Percentiles rank a stretch among this genome's conserved stretches.
Evolutionary conservation across 805 yeast genomes (phyloP).

Genomic region (Candida loeiensis): DNA sequence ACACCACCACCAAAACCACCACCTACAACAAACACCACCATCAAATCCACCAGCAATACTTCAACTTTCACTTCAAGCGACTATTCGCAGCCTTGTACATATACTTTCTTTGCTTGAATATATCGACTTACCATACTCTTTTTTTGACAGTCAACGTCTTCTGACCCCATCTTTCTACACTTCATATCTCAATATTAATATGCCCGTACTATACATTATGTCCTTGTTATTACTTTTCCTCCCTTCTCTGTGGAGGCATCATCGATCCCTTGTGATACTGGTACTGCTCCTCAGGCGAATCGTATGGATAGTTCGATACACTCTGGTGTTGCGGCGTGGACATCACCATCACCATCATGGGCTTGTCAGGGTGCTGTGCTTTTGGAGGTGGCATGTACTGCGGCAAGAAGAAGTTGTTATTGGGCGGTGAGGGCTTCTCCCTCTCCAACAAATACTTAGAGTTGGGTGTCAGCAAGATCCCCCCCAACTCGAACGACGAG

Average conservation of each 20-base stretch:
- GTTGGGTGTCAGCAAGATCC: slow-evolving; percentile 38
- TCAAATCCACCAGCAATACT: too few species aligned
- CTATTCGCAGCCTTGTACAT: too few species aligned
- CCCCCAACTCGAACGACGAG: slow-evolving; percentile 37
- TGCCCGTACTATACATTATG: background rate
- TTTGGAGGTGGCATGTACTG: slow-evolving; percentile 18
- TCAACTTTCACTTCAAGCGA: too few species aligned
- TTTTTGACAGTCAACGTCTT: too few species aligned
- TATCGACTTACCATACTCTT: too few species aligned
- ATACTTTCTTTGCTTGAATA: too few species aligned
- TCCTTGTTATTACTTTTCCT: background rate
- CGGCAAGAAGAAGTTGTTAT: slow-evolving; percentile 6
- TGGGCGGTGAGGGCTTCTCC: slow-evolving; percentile 37
- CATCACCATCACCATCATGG: slow-evolving; percentile 33
- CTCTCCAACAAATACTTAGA: slow-evolving; percentile 38
- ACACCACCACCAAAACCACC: too few species aligned
- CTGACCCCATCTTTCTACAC: too few species aligned
- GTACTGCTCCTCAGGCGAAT: slow-evolving; percentile 13
- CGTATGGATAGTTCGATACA: slow-evolving; percentile 22
- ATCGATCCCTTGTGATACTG: slow-evolving; percentile 7
- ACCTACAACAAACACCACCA: too few species aligned
- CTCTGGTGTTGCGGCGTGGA: slow-evolving; percentile 42
- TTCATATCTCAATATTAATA: background rate
- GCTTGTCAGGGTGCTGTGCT: slow-evolving; percentile 11
- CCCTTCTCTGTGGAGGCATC: slow-evolving; percentile 8